Evolutionary conservation across 768 basidiomycete genomes (phyloP).

Genomic region (Trichaptum fuscoviolaceum): DNA sequence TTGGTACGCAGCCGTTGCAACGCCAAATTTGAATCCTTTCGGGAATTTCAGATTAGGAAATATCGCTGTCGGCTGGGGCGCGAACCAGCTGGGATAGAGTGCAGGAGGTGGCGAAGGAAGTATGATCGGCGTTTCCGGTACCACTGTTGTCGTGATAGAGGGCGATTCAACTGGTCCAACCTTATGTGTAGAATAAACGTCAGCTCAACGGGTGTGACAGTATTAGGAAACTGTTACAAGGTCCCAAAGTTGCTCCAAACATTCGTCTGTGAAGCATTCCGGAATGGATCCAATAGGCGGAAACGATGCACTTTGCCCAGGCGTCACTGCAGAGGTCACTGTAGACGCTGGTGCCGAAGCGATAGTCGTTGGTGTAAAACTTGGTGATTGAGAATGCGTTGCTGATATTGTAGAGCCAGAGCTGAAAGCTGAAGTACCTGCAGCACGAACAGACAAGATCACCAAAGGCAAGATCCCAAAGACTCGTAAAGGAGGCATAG

Average conservation of each 20-base stretch:
- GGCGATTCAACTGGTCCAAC: constrained; percentile 39
- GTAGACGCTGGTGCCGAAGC: not conserved
- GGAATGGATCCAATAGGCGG: constrained; percentile 37
- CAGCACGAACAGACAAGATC: not conserved
- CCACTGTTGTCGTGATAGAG: constrained; percentile 40
- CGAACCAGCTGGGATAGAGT: constrained; percentile 42
- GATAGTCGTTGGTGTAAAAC: constrained; percentile 3
- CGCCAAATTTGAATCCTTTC: constrained; percentile 44
- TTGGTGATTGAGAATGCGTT: constrained; percentile 1
- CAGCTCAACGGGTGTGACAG: not conserved
- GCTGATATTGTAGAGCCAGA: not conserved
- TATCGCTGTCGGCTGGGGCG: constrained; percentile 38
- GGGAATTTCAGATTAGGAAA: constrained; percentile 41
- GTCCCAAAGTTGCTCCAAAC: constrained; percentile 37
- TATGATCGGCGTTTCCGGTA: constrained; percentile 31
- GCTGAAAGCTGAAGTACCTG: not conserved
- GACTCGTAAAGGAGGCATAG: not conserved
- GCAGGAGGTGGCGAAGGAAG: constrained; percentile 40
- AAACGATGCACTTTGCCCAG: constrained; percentile 21
- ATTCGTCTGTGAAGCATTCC: constrained; percentile 34
- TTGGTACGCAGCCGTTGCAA: constrained; percentile 48
- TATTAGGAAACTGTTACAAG: constrained; percentile 23
- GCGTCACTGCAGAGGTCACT: constrained; percentile 1
- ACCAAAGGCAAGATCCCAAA: not conserved
- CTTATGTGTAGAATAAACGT: constrained; percentile 17